phyloP scores from a whole-genome alignment of 2,329 filamentous ascomycete species.

The Shiraia bambusicola region DNA sequence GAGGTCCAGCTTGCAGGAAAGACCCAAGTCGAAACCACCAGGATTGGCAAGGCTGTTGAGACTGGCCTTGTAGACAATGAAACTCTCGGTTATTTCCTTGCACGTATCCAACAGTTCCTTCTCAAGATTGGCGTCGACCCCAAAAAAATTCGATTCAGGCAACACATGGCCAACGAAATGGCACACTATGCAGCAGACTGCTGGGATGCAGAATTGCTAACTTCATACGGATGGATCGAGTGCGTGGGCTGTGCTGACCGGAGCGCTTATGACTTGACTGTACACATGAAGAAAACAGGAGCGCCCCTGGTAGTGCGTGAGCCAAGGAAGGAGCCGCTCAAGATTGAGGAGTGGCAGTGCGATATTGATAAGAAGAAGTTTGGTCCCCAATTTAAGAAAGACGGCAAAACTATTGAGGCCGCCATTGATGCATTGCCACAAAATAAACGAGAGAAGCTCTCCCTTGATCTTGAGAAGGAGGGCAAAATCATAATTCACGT shows the following conservation, averaged over 20 bases:
- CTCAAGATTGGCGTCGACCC: conserved; percentile 83
- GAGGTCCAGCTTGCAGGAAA: conserved; percentile 84
- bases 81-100: conserved; percentile 96
- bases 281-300: conserved; percentile 91
- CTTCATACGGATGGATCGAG: conserved; percentile 95
- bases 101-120: conserved; percentile 88
- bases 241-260: conserved; percentile 96
- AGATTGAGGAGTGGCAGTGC: conserved; percentile 83
- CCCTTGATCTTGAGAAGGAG: conserved; percentile 69
- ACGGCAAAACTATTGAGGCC: conserved; percentile 80
- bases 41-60: conserved; percentile 84
- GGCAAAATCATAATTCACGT: conserved; percentile 80
- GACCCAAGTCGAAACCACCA: conserved; percentile 70
- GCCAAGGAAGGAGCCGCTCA: conserved; percentile 72
- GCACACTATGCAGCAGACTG: conserved; percentile 96
- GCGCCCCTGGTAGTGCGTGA: conserved; percentile 83
- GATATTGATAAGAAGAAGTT: conserved; percentile 95
- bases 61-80: conserved; percentile 89
- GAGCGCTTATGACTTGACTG: conserved; percentile 89
- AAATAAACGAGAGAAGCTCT: conserved; percentile 76
- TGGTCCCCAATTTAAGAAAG: conserved; percentile 88
- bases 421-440: conserved; percentile 76
- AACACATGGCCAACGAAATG: conserved; percentile 92
- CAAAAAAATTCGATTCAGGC: conserved; percentile 89
- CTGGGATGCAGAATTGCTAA: conserved; percentile 94